phyloP scores from a whole-genome alignment of 352 stramenopile species.

The Globisporangium polare region DNA sequence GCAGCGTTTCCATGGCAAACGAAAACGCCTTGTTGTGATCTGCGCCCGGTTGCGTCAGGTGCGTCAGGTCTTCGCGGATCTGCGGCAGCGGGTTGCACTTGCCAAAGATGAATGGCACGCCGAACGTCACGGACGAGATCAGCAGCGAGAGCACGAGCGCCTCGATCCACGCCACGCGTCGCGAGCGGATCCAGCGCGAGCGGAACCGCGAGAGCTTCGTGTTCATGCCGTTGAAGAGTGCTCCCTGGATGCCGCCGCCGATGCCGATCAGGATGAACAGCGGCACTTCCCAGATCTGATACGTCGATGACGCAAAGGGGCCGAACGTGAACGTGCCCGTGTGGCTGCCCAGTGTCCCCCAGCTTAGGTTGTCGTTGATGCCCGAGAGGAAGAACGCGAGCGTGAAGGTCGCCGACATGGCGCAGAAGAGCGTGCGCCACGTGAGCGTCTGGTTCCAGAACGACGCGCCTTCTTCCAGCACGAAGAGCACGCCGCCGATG shows the following conservation, averaged over 20 bases:
- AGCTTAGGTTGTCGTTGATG: constrained; percentile 53
- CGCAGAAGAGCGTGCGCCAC: constrained; percentile 97
- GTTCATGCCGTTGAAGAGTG: constrained; percentile 96
- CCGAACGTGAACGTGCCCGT: constrained; percentile 87
- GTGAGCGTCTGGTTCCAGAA: constrained; percentile 99
- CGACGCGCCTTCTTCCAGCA: constrained; percentile 96
- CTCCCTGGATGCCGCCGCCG: constrained; percentile 95
- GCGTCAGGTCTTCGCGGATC: constrained; percentile 46
- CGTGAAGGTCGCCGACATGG: constrained; percentile 89
- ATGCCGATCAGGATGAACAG: constrained; percentile 97
- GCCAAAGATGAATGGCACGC: constrained; percentile 54
- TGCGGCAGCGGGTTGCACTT: constrained; percentile 61
- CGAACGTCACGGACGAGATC: constrained; percentile 62
- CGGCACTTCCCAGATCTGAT: constrained; percentile 92
- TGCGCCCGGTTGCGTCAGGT: constrained; percentile 36
- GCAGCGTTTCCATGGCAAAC: constrained; percentile 67
- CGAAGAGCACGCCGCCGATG: constrained; percentile 98
- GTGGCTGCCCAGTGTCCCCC: constrained; percentile 34
- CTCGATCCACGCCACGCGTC: constrained; percentile 51
- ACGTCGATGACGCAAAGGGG: constrained; percentile 88
- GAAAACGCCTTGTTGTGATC: constrained; percentile 56
- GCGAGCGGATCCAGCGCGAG: constrained; percentile 55
- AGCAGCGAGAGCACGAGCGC: constrained; percentile 53
- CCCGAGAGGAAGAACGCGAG: constrained; percentile 87
- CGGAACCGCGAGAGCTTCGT: constrained; percentile 88